These are phyloP conservation scores for Maudiozyma barnettii DNA, from an alignment of 805 yeast genomes.

Conservation along the genomic window DNA sequence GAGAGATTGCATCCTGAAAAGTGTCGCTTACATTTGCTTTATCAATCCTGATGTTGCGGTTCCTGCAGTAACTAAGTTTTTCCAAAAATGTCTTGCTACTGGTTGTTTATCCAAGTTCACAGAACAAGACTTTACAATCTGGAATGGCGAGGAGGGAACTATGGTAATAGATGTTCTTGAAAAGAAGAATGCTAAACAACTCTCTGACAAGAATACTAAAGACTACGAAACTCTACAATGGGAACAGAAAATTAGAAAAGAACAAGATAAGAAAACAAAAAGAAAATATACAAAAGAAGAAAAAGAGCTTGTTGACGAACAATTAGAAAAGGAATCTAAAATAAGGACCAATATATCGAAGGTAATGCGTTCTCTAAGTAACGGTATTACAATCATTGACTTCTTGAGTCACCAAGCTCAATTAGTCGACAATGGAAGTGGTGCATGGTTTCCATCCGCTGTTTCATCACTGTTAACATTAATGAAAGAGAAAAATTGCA, in stretches of 20 bases:
- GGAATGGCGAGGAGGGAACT: conserved; percentile 61
- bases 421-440: conserved; percentile 53
- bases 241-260: conserved; percentile 78
- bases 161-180: conserved; percentile 57
- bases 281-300: conserved; percentile 74
- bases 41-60: conserved; percentile 49
- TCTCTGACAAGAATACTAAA: conserved; percentile 61
- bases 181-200: conserved; percentile 33
- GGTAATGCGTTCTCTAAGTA: conserved; percentile 31
- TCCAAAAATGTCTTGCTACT: conserved; percentile 37
- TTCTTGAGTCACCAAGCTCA: conserved; percentile 43
- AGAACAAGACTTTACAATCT: conserved; percentile 47
- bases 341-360: conserved; percentile 41
- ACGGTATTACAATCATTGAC: conserved; percentile 45
- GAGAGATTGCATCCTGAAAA: conserved; percentile 40
- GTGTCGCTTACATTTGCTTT: conserved; percentile 45
- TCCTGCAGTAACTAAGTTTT: conserved; percentile 38
- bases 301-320: conserved; percentile 49
- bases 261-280: conserved; percentile 43
- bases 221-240: conserved; percentile 81
- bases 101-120: conserved; percentile 34
- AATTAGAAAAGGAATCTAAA: conserved; percentile 49
- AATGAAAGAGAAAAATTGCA: conserved; percentile 29
- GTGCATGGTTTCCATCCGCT: conserved; percentile 66
- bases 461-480: conserved; percentile 40